These are phyloP conservation scores for Dryas alaskensis DNA, from an alignment of 306 rosid species.

Conservation along the genomic window DNA sequence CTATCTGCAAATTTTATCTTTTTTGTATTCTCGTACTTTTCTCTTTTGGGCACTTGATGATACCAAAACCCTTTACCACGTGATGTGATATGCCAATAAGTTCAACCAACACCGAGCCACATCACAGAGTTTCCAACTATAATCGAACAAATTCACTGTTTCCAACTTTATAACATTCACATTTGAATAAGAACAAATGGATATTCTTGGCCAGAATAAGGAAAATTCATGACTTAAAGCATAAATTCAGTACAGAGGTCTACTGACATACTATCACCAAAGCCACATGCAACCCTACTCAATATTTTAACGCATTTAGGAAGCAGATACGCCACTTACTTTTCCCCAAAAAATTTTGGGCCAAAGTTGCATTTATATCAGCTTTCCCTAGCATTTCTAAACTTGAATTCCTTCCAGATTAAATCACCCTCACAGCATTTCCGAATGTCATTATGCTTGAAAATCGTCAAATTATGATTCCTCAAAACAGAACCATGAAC, in stretches of 20 bases:
- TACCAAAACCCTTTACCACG: not conserved
- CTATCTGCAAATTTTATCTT: not conserved
- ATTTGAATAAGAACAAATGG: not conserved
- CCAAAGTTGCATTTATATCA: not conserved
- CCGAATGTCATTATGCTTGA: not conserved
- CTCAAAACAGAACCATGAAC: not conserved
- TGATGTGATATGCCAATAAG: not conserved
- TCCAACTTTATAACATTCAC: not conserved
- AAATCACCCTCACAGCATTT: conserved; percentile 1
- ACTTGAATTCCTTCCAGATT: not conserved
- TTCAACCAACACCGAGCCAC: not conserved
- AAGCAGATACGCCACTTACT: not conserved
- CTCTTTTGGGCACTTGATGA: not conserved
- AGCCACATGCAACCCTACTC: not conserved
- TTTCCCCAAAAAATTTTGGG: not conserved
- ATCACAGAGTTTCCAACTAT: not conserved
- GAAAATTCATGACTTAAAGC: not conserved
- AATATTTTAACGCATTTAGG: not conserved
- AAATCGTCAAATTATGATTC: not conserved
- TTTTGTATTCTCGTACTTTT: not conserved
- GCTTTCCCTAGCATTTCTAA: not conserved
- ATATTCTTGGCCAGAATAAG: not conserved
- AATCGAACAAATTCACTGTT: not conserved
- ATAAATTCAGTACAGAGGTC: not conserved
- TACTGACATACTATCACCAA: not conserved